Conservation (phyloP, 1,139 yeast genomes). For the Magnusiomyces tetraspermus region DNA sequence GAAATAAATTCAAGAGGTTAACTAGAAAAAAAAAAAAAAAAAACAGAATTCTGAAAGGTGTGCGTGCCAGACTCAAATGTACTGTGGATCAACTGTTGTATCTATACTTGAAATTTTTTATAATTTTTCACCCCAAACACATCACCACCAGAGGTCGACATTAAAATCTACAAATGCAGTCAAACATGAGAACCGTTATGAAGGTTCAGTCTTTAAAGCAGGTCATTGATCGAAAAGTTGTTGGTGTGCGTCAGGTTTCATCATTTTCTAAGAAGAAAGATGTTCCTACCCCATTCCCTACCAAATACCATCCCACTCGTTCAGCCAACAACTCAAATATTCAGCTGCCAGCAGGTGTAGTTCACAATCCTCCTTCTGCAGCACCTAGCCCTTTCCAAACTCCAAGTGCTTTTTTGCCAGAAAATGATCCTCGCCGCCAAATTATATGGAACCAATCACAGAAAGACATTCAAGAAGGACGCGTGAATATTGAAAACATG, state of each 20-base stretch:
- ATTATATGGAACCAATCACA: conserved; percentile 26
- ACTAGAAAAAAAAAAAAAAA: too few relatives aligned
- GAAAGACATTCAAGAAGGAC: conserved; percentile 15
- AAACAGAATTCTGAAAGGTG: too few relatives aligned
- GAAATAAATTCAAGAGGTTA: too few relatives aligned
- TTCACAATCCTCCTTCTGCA: conserved; percentile 36
- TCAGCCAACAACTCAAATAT: conserved; percentile 36
- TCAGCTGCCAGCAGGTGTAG: conserved; percentile 33
- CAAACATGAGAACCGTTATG: not conserved
- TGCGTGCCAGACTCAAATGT: too few relatives aligned
- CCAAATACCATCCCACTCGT: conserved; percentile 35
- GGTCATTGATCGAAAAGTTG: conserved; percentile 2
- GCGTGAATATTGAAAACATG: conserved; percentile 25
- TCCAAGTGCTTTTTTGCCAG: conserved; percentile 66
- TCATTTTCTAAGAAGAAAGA: conserved; percentile 15
- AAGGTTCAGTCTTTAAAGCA: conserved; percentile 1
- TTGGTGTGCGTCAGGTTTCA: conserved; percentile 7
- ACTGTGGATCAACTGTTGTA: too few relatives aligned
- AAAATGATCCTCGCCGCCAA: conserved; percentile 45
- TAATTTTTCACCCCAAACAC: too few relatives aligned
- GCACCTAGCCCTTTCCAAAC: conserved; percentile 52
- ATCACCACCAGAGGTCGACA: too few relatives aligned
- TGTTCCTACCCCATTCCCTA: conserved; percentile 29
- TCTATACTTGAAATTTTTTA: too few relatives aligned
- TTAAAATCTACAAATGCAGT: not conserved